Evolutionary conservation across 2,329 filamentous ascomycete species (phyloP).

Genomic region (Camptophora hylomeconis): DNA sequence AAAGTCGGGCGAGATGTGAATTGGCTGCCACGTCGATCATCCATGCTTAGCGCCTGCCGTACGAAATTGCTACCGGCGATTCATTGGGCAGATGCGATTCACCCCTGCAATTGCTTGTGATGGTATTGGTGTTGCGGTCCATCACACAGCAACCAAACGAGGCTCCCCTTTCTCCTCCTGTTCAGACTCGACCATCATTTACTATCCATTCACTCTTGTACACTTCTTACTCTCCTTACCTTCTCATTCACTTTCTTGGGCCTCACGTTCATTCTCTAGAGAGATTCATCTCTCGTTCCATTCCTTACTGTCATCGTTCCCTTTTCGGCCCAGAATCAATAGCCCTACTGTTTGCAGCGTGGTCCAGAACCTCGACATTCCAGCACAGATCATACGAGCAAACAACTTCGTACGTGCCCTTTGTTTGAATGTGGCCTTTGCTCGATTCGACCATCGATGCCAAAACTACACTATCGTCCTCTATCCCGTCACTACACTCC

Average conservation of each 20-base stretch:
- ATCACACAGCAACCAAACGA: too few relatives aligned
- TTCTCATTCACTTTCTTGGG: constrained; percentile 13
- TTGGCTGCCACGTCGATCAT: too few relatives aligned
- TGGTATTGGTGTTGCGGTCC: too few relatives aligned
- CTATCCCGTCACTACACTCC: too few relatives aligned
- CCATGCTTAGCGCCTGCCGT: too few relatives aligned
- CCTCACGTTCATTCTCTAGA: constrained; percentile 17
- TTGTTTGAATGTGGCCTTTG: neutral
- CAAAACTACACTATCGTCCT: too few relatives aligned
- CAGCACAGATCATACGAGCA: constrained; percentile 17
- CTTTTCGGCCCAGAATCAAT: constrained; percentile 3
- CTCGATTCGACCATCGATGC: constrained; percentile 1
- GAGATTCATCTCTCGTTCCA: constrained; percentile 19
- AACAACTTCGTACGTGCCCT: constrained; percentile 15
- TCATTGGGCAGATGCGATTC: too few relatives aligned
- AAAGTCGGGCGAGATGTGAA: too few relatives aligned
- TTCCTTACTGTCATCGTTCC: constrained; percentile 13
- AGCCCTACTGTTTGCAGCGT: constrained; percentile 6
- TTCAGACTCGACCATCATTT: constrained; percentile 3
- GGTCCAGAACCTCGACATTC: too few relatives aligned
- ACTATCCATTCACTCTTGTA: constrained; percentile 6
- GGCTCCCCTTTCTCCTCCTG: too few relatives aligned
- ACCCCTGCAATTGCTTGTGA: too few relatives aligned
- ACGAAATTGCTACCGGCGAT: too few relatives aligned
- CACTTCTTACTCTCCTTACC: constrained; percentile 13